A percentile compares a stretch with the other conserved stretches of the same genome.
phyloP scores from a whole-genome alignment of 2,329 filamentous ascomycete species.

The Colletotrichum truncatum region DNA sequence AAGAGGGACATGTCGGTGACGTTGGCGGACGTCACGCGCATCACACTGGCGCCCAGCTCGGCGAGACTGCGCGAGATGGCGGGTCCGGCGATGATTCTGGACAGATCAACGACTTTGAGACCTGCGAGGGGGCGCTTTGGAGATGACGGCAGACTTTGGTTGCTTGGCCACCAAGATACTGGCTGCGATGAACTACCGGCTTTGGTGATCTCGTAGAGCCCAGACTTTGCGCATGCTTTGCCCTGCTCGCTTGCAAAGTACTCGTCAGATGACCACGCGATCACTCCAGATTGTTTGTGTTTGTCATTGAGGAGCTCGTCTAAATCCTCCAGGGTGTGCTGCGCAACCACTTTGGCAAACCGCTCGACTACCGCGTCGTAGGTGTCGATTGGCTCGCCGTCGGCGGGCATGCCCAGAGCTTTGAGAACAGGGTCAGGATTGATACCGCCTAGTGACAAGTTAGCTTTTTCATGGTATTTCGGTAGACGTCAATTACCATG shows the following conservation, averaged over 20 bases:
- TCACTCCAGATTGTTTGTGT: conserved; percentile 37
- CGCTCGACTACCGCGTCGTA: conserved; percentile 32
- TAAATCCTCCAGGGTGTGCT: conserved; percentile 33
- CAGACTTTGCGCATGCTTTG: conserved; percentile 30
- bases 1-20: conserved; percentile 50
- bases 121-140: conserved; percentile 52
- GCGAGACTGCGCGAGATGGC: conserved; percentile 51
- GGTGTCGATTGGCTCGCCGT: conserved; percentile 34
- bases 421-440: conserved; percentile 31
- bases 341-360: conserved; percentile 25
- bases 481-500: conserved; percentile 19
- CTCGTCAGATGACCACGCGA: conserved; percentile 37
- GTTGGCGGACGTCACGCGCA: conserved; percentile 50
- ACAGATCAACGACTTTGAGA: conserved; percentile 57
- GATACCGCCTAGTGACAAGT: conserved; percentile 10
- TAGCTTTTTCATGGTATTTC: background rate
- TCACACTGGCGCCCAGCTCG: conserved; percentile 55
- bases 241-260: conserved; percentile 39
- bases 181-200: conserved; percentile 36
- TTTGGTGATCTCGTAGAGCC: conserved; percentile 36
- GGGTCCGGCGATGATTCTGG: conserved; percentile 58
- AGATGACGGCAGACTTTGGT: conserved; percentile 35
- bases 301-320: conserved; percentile 34
- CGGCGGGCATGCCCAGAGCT: conserved; percentile 30
- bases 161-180: conserved; percentile 52